These are phyloP conservation scores for Hygrocybe coccinea DNA, from an alignment of 768 basidiomycete species.

Conservation along the genomic window DNA sequence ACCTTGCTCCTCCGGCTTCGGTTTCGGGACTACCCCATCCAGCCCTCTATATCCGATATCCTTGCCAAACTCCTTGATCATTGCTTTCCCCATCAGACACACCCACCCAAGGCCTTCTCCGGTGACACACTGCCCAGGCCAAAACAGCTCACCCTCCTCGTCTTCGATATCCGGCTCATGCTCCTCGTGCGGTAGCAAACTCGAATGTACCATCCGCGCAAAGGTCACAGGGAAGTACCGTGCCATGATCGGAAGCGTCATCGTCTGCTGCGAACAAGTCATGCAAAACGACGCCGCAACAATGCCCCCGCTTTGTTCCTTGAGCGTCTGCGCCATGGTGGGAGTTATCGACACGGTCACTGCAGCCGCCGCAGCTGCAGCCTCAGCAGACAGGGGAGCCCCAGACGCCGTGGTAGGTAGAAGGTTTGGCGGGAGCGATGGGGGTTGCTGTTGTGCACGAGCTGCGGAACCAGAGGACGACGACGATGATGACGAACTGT, in stretches of 20 bases:
- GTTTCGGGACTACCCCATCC: constrained; percentile 68
- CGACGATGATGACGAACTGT: constrained; percentile 33
- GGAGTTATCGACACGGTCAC: constrained; percentile 35
- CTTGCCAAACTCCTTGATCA: constrained; percentile 79
- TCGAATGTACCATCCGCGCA: constrained; percentile 64
- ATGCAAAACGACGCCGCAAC: constrained; percentile 35
- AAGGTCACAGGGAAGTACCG: constrained; percentile 74
- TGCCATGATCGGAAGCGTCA: constrained; percentile 64
- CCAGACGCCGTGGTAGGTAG: constrained; percentile 21
- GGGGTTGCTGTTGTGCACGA: constrained; percentile 20
- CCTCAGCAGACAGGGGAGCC: not conserved
- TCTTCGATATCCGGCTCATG: constrained; percentile 80
- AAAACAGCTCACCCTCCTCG: constrained; percentile 80
- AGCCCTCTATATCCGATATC: constrained; percentile 69
- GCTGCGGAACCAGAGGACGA: constrained; percentile 40
- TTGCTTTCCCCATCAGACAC: constrained; percentile 81
- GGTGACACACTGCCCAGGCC: constrained; percentile 69
- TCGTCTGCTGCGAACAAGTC: constrained; percentile 44
- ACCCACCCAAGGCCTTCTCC: constrained; percentile 83
- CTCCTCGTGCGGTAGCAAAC: constrained; percentile 60
- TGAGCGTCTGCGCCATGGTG: constrained; percentile 1
- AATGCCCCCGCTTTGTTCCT: not conserved
- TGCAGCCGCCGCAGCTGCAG: constrained; percentile 40
- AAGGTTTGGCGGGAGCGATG: constrained; percentile 17
- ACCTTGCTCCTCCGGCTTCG: constrained; percentile 37